Percentiles rank a stretch among this genome's conserved stretches.
Conservation (phyloP, 768 basidiomycete genomes). For the Thelephora aurantiotincta region DNA sequence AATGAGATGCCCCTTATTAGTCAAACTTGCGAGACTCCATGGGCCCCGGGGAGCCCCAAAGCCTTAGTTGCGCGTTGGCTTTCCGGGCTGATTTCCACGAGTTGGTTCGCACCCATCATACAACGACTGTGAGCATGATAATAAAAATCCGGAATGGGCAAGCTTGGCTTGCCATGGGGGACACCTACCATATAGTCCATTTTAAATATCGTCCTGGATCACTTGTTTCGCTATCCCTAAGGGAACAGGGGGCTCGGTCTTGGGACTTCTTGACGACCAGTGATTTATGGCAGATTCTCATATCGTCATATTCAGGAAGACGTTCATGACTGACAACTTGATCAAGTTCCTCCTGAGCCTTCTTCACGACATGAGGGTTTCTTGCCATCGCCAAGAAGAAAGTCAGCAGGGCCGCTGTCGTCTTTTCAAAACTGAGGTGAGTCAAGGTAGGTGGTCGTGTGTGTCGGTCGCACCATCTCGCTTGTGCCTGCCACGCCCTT, state of each 20-base stretch:
- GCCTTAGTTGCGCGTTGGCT: too few relatives aligned
- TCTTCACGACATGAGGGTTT: slow-evolving; percentile 9
- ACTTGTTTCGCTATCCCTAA: slow-evolving; percentile 4
- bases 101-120: too few relatives aligned
- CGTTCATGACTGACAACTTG: slow-evolving; percentile 11
- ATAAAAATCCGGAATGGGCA: too few relatives aligned
- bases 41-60: too few relatives aligned
- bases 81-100: too few relatives aligned
- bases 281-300: slow-evolving; percentile 11
- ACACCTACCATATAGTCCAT: too few relatives aligned
- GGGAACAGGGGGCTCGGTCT: slow-evolving; percentile 9
- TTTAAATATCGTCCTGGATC: slow-evolving; percentile 8
- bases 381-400: slow-evolving; percentile 13
- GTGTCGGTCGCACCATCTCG: background rate
- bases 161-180: too few relatives aligned
- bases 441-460: background rate
- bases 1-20: slow-evolving; percentile 8
- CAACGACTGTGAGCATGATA: too few relatives aligned
- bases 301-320: slow-evolving; percentile 14
- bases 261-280: slow-evolving; percentile 11
- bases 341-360: slow-evolving; percentile 16
- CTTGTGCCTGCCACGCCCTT: background rate
- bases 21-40: too few relatives aligned
- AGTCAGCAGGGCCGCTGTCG: slow-evolving; percentile 7
- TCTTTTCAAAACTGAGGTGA: slow-evolving; percentile 2